phyloP scores from a whole-genome alignment of 192 early-diverging fungal genomes.

The Diversispora eburnea region DNA sequence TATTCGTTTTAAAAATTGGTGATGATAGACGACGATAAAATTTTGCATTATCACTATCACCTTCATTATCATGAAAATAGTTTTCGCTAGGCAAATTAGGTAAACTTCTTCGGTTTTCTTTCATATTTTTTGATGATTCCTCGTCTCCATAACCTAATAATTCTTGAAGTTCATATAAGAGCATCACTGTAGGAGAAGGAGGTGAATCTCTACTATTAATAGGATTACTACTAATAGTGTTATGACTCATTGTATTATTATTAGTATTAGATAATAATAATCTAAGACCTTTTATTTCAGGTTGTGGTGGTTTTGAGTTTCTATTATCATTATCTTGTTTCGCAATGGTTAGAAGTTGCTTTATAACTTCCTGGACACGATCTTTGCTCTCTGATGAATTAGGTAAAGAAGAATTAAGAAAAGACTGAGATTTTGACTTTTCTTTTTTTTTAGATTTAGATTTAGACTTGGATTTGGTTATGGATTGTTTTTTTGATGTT shows the following conservation, averaged over 20 bases:
- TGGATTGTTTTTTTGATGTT: no score
- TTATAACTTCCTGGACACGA: slow-evolving; percentile 7
- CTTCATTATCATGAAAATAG: no score
- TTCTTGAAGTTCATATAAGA: slow-evolving; percentile 27
- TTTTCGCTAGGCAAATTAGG: not conserved
- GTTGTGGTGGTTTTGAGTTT: not conserved
- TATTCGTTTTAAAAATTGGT: no score
- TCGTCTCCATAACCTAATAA: slow-evolving; percentile 9
- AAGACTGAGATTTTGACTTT: not conserved
- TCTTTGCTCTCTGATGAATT: not conserved
- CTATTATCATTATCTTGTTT: slow-evolving; percentile 20
- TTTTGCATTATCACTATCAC: no score
- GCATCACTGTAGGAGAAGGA: slow-evolving; percentile 10
- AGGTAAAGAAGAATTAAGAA: not conserved
- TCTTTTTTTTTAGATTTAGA: not conserved
- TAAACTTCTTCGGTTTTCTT: slow-evolving; percentile 9
- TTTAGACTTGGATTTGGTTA: no score
- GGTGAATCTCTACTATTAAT: not conserved
- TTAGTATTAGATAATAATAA: slow-evolving; percentile 1
- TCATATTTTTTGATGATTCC: slow-evolving; percentile 10
- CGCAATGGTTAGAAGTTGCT: slow-evolving; percentile 17
- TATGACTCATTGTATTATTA: not conserved
- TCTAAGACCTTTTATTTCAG: slow-evolving; percentile 17
- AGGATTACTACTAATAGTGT: not conserved
- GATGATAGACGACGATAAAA: no score